Evolutionary conservation across 2,329 filamentous ascomycete genomes (phyloP).

Genomic region (Botrytis porri): DNA sequence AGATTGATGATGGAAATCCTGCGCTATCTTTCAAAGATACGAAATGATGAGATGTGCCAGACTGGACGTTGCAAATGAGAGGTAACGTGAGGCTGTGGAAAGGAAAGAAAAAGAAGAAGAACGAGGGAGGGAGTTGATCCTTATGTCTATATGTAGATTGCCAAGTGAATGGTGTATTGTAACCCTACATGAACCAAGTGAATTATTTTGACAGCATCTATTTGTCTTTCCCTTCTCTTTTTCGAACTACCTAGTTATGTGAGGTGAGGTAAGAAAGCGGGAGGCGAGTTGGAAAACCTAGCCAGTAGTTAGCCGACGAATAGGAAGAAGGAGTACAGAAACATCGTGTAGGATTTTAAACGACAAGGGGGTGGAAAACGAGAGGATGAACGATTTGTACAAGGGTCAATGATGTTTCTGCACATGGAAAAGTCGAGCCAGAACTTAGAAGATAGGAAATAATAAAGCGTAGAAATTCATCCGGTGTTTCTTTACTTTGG

Average conservation of each 20-base stretch:
- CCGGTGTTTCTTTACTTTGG: not conserved
- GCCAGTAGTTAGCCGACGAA: not conserved
- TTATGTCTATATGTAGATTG: constrained; percentile 4
- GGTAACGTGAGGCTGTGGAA: constrained; percentile 16
- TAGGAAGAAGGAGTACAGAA: not conserved
- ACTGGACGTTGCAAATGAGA: constrained; percentile 12
- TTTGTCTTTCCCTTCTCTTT: not conserved
- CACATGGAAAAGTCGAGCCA: not conserved
- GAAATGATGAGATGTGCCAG: constrained; percentile 10
- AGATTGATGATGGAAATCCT: constrained; percentile 10
- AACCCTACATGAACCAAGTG: not conserved
- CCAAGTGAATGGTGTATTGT: not conserved
- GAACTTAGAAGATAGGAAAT: not conserved
- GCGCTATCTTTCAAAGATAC: constrained; percentile 26
- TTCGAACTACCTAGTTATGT: not conserved
- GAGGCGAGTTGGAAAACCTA: not conserved
- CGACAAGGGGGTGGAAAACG: not conserved
- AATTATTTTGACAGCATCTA: not conserved
- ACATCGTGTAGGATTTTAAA: not conserved
- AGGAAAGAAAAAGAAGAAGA: constrained; percentile 13
- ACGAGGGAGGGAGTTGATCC: constrained; percentile 1
- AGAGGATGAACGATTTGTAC: not conserved
- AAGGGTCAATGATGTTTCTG: not conserved
- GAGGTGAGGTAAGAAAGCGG: not conserved
- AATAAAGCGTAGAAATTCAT: not conserved